Percentiles rank a stretch among this genome's conserved stretches.
phyloP scores from a whole-genome alignment of 2,329 filamentous ascomycete genomes.

The Tolypocladium guangdongense region DNA sequence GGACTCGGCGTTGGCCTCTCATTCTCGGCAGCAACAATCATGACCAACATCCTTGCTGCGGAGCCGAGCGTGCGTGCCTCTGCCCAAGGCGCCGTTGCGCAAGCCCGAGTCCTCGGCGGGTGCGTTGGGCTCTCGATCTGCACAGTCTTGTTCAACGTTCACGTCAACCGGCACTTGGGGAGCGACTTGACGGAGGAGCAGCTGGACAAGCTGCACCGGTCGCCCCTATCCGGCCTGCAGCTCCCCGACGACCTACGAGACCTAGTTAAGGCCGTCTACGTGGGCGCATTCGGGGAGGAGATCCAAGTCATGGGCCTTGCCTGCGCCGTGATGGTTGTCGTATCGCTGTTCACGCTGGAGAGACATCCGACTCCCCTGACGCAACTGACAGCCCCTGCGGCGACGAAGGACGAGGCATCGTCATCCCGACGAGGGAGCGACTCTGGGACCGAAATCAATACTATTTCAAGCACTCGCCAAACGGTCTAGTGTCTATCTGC shows the following conservation, averaged over 20 bases:
- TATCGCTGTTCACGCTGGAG: slow-evolving; percentile 34
- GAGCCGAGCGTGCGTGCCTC: slow-evolving; percentile 39
- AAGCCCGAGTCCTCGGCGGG: slow-evolving; percentile 49
- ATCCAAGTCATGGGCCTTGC: slow-evolving; percentile 35
- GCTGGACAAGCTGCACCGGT: slow-evolving; percentile 32
- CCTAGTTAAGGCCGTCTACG: slow-evolving; percentile 29
- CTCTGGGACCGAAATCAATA: slow-evolving; percentile 25
- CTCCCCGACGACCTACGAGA: slow-evolving; percentile 21
- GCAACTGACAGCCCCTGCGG: slow-evolving; percentile 14
- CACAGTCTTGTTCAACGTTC: slow-evolving; percentile 45
- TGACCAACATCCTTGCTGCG: slow-evolving; percentile 41
- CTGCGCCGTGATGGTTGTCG: slow-evolving; percentile 30
- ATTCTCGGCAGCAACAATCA: slow-evolving; percentile 45
- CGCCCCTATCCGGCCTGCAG: slow-evolving; percentile 26
- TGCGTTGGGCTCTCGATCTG: slow-evolving; percentile 47
- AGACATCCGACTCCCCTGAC: slow-evolving; percentile 25
- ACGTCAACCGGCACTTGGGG: slow-evolving; percentile 26
- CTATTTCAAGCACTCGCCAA: slow-evolving; percentile 12
- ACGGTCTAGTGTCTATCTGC: slow-evolving; percentile 5
- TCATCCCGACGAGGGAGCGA: slow-evolving; percentile 23
- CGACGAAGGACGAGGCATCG: slow-evolving; percentile 15
- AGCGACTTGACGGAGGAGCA: slow-evolving; percentile 23
- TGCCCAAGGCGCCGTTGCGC: slow-evolving; percentile 48
- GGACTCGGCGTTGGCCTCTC: slow-evolving; percentile 49
- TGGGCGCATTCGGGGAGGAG: slow-evolving; percentile 33